Conservation (phyloP, 768 basidiomycete genomes). For the Phlebiopsis flavidoalba region DNA sequence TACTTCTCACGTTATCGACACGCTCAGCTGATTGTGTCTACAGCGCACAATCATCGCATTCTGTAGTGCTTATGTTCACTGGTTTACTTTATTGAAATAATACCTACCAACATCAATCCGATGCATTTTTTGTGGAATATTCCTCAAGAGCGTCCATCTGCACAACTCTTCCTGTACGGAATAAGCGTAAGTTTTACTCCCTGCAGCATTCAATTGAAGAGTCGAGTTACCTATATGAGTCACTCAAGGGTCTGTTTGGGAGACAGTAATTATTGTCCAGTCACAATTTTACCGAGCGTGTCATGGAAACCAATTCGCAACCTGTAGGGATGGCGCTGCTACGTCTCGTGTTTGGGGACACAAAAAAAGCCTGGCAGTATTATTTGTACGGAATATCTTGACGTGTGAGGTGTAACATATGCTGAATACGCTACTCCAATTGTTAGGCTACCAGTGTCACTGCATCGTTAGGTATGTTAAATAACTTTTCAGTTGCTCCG, state of each 20-base stretch:
- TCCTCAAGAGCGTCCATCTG: too few species aligned
- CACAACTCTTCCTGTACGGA: not conserved
- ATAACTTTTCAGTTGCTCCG: not conserved
- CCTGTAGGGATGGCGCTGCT: conserved; percentile 1
- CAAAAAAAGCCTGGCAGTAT: not conserved
- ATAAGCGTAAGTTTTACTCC: not conserved
- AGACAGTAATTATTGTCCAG: too few species aligned
- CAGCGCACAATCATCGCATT: not conserved
- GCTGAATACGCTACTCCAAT: not conserved
- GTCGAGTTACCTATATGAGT: too few species aligned
- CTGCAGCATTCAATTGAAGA: not conserved
- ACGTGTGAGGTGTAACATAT: not conserved
- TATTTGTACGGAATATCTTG: not conserved
- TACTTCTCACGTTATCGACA: not conserved
- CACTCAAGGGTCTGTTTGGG: too few species aligned
- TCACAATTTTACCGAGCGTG: too few species aligned
- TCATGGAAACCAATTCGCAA: not conserved
- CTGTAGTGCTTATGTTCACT: not conserved
- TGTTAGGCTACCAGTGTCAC: not conserved
- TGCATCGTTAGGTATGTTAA: not conserved
- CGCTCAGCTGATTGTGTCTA: not conserved
- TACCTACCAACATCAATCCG: not conserved
- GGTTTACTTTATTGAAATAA: not conserved
- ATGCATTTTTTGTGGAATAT: not conserved
- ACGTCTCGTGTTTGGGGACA: not conserved